These are phyloP conservation scores for Lepiota venenata DNA, from an alignment of 768 basidiomycete genomes.

Conservation along the genomic window DNA sequence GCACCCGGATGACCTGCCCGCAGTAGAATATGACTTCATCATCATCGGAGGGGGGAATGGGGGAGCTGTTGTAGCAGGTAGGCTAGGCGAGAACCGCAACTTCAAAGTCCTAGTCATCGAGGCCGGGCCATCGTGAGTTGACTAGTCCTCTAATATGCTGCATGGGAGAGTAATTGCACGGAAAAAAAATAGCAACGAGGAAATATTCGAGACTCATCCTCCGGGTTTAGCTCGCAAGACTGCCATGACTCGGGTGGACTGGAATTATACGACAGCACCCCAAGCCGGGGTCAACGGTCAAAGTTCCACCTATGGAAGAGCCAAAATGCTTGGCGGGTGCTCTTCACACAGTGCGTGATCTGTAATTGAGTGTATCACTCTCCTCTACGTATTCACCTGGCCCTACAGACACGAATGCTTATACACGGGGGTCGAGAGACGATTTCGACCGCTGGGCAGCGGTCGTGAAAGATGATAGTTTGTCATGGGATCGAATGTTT, in stretches of 20 bases:
- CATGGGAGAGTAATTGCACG: too few relatives aligned
- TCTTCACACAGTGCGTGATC: constrained; percentile 24
- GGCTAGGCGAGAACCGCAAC: constrained; percentile 5
- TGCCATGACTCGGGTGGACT: constrained; percentile 10
- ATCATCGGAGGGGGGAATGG: constrained; percentile 13
- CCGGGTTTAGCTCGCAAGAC: neutral
- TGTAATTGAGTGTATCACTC: too few relatives aligned
- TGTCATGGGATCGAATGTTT: constrained; percentile 29
- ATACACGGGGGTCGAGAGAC: constrained; percentile 16
- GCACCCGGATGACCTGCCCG: neutral
- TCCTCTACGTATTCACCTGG: too few relatives aligned
- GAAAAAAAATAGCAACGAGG: constrained; percentile 1
- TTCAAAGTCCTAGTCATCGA: constrained; percentile 14
- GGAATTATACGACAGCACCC: constrained; percentile 22
- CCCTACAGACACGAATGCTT: neutral
- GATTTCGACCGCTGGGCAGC: constrained; percentile 22
- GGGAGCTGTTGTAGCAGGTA: constrained; percentile 9
- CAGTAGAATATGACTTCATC: constrained; percentile 10
- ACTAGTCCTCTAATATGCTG: too few relatives aligned
- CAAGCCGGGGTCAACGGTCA: constrained; percentile 20
- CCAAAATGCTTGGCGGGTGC: constrained; percentile 28
- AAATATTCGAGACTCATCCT: neutral
- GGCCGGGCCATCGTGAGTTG: constrained; percentile 12
- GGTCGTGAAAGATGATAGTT: constrained; percentile 24
- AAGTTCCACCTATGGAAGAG: constrained; percentile 21